These are phyloP conservation scores for Didymella keratinophila DNA, from an alignment of 2,329 filamentous ascomycete genomes.

Conservation along the genomic window DNA sequence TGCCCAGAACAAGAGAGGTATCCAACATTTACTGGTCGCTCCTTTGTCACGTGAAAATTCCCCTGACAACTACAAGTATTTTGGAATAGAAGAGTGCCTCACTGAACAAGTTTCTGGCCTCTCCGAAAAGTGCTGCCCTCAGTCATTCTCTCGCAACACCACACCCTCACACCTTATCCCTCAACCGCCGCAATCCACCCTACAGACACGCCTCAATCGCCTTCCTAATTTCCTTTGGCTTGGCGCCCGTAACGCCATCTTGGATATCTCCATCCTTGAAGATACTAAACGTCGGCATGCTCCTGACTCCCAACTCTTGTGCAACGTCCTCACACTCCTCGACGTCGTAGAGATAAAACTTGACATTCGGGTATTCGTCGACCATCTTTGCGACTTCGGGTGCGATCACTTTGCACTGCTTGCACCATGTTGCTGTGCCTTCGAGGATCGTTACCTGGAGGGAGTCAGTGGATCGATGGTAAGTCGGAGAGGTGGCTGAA, in stretches of 20 bases:
- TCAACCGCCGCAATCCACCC: not conserved
- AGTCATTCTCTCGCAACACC: not conserved
- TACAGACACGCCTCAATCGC: slow-evolving; percentile 35
- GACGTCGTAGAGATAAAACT: slow-evolving; percentile 43
- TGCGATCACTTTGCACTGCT: slow-evolving; percentile 39
- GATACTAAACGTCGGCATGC: slow-evolving; percentile 41
- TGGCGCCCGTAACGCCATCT: slow-evolving; percentile 34
- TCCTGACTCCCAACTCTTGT: slow-evolving; percentile 39
- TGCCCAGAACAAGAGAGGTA: no score
- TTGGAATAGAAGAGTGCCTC: no score
- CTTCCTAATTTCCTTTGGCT: slow-evolving; percentile 32
- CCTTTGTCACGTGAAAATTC: no score
- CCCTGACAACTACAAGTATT: no score
- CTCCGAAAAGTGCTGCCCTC: no score
- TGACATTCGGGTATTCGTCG: slow-evolving; percentile 30
- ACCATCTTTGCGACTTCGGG: slow-evolving; percentile 41
- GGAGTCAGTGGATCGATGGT: not conserved
- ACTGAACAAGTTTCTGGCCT: no score
- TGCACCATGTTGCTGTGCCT: slow-evolving; percentile 42
- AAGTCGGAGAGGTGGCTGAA: not conserved
- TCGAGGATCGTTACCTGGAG: slow-evolving; percentile 38
- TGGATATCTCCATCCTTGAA: slow-evolving; percentile 44
- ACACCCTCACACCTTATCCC: not conserved
- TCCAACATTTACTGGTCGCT: no score
- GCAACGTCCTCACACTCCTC: slow-evolving; percentile 43